These are phyloP conservation scores for Metschnikowia noctiluminum DNA, from an alignment of 805 yeast species.

Conservation along the genomic window DNA sequence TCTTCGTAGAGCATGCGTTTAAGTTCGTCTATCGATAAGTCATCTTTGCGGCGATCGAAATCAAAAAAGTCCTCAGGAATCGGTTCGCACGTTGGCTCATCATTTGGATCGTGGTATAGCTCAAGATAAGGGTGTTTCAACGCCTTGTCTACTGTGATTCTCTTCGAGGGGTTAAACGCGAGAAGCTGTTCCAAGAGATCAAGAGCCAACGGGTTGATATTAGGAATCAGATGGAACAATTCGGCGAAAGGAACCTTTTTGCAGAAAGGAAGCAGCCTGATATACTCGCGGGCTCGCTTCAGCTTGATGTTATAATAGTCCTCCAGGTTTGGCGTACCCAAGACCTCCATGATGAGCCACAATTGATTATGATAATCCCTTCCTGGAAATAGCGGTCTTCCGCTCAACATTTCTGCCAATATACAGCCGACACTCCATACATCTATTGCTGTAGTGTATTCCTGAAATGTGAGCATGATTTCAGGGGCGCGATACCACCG, in stretches of 20 bases:
- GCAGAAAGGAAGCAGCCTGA: conserved; percentile 67
- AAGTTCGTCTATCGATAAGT: conserved; percentile 69
- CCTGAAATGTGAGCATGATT: conserved; percentile 91
- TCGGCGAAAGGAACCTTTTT: conserved; percentile 43
- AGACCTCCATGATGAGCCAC: conserved; percentile 74
- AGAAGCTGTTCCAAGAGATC: conserved; percentile 67
- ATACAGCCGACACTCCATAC: conserved; percentile 98
- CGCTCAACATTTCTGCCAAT: conserved; percentile 82
- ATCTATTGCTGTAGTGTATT: conserved; percentile 92
- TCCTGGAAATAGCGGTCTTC: conserved; percentile 90
- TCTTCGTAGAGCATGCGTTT: conserved; percentile 77
- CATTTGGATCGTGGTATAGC: conserved; percentile 91
- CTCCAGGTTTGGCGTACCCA: conserved; percentile 85
- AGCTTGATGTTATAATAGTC: conserved; percentile 74
- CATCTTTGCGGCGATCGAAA: conserved; percentile 82
- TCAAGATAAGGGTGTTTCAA: conserved; percentile 80
- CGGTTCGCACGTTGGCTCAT: conserved; percentile 83
- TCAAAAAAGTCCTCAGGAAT: conserved; percentile 86
- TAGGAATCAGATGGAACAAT: conserved; percentile 17
- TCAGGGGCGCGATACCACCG: conserved; percentile 98
- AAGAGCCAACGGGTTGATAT: conserved; percentile 40
- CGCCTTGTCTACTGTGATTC: conserved; percentile 76
- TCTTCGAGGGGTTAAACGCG: conserved; percentile 65
- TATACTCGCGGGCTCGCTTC: conserved; percentile 84
- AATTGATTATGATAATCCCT: conserved; percentile 90